Percentiles rank a stretch among this genome's conserved stretches.
phyloP scores from a whole-genome alignment of 108 stramenopile species.

The Cyclotella cryptica region DNA sequence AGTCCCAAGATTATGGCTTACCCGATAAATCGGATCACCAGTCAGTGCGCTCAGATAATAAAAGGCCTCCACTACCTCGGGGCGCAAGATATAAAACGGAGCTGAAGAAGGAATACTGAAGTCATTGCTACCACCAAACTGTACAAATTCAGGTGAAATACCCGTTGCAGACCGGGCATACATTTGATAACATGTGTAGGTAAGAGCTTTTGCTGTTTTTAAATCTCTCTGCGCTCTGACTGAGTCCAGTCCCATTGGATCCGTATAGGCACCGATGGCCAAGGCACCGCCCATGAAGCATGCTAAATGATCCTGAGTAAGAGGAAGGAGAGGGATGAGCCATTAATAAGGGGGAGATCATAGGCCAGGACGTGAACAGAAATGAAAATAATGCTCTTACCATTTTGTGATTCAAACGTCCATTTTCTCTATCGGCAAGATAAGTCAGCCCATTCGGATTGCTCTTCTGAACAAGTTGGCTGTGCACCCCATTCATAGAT shows the following conservation, averaged over 20 bases:
- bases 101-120: conserved; percentile 70
- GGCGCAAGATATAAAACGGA: conserved; percentile 89
- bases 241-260: conserved; percentile 72
- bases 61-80: conserved; percentile 87
- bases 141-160: conserved; percentile 88
- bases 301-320: conserved; percentile 79
- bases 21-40: conserved; percentile 93
- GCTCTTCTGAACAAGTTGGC: conserved; percentile 72
- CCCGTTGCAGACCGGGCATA: conserved; percentile 89
- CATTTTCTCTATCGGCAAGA: conserved; percentile 74
- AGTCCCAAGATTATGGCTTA: conserved; percentile 89
- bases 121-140: conserved; percentile 65
- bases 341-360: no score
- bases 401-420: conserved; percentile 75
- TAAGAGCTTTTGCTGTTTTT: conserved; percentile 85
- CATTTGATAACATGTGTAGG: conserved; percentile 96
- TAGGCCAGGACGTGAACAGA: no score
- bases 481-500: conserved; percentile 87
- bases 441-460: conserved; percentile 79
- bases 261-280: conserved; percentile 91
- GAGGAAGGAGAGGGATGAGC: background rate
- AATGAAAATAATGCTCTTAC: background rate
- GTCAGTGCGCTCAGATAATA: conserved; percentile 56
- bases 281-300: conserved; percentile 95
- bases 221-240: conserved; percentile 85